phyloP scores from a whole-genome alignment of 2,329 filamentous ascomycete species.

The Fusarium secorum region DNA sequence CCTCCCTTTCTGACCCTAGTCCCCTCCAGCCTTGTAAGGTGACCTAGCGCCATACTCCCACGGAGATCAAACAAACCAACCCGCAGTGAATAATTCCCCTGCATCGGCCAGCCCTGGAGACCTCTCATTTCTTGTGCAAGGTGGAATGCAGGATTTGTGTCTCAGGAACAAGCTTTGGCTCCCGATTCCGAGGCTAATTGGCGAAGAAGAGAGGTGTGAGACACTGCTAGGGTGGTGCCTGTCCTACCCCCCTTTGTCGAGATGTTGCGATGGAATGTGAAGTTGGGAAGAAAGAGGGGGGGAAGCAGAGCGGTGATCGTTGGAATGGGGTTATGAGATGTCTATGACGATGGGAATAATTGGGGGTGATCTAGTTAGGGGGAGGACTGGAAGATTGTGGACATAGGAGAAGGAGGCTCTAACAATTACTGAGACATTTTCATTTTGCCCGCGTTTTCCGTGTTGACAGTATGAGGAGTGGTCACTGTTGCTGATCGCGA shows the following conservation, averaged over 20 bases:
- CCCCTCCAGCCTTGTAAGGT: neutral
- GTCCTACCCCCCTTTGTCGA: neutral
- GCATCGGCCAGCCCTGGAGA: neutral
- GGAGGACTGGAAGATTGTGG: neutral
- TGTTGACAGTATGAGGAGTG: neutral
- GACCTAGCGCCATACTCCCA: neutral
- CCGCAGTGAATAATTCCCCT: neutral
- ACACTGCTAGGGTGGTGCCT: neutral
- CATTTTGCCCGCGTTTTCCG: rapidly evolving
- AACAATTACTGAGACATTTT: neutral
- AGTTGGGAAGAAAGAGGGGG: neutral
- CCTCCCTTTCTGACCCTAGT: neutral
- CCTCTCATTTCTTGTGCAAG: neutral
- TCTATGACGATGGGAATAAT: neutral
- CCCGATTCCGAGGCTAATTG: neutral
- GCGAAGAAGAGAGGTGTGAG: neutral
- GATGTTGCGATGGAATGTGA: neutral
- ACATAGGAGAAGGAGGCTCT: neutral
- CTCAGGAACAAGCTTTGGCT: neutral
- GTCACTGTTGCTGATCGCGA: neutral
- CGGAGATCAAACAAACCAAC: neutral
- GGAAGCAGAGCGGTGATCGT: neutral
- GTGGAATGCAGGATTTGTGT: neutral
- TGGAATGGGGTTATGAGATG: neutral
- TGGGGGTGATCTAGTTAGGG: neutral